Evolutionary conservation across 352 stramenopile genomes (phyloP), one percentile per base, ranked within the genome.

Genomic region (Globisporangium ultimum): DNA sequence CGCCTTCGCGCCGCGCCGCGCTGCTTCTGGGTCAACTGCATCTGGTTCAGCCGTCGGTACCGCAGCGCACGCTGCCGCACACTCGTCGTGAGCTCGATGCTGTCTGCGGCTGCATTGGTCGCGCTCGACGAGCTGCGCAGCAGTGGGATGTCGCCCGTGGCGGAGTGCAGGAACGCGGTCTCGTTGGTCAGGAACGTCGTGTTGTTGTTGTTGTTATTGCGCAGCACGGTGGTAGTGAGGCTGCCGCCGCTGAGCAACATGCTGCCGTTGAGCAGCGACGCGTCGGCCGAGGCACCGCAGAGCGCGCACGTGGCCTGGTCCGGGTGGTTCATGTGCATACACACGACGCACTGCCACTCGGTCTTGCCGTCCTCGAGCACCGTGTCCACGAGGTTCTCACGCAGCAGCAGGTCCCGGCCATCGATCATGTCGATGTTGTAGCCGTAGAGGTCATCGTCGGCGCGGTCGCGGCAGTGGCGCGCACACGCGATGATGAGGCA

Each of bases 341-440:
- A 91, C 12, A 91, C 80, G 53, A 89, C 57, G 61, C 81, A 91
- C 58, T 89, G 77, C 81, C 81, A 89, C 62, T 91, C 81, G 52
- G 65, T 82, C 49, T 66, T 61, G 18, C 74, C 81, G 18, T 78
- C 73, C 36, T 87, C 77, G 34, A 91, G 64, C 34, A 83, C 74
- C 24, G 77, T 89, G 55, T 88, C 78, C 50, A 77, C 75, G 20
- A 91, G 67, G 56, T 91, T 74, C 61, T 89, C 78, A 36, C 80
- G 80, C 53, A 85, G 64, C 52, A 87, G 70, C 48, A 73, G 48
- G 58, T 65, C 70, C 24, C 76, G 72, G 18, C 68, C 60, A 64
- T 87, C 77, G 48, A 85, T 73, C 52, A 67, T 76, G 50, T 87
- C 75, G 54, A 87, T 85, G 42, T 63, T 63, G 53, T 77, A 71